A percentile compares a stretch with the other conserved stretches of the same genome.
Evolutionary conservation across 2,329 filamentous ascomycete species (phyloP).

Genomic region (Cladobotryum protrusum): DNA sequence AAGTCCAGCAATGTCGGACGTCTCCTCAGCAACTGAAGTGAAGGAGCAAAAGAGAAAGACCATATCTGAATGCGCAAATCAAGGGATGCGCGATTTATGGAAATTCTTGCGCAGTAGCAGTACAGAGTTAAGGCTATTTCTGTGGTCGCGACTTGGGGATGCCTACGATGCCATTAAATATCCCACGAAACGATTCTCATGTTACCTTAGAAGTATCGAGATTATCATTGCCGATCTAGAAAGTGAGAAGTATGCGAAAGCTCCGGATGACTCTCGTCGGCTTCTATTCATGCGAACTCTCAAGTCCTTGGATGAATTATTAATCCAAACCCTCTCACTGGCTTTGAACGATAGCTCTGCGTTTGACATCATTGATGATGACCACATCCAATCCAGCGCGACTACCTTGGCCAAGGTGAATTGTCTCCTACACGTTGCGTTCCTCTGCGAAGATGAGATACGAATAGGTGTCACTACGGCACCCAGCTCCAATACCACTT

Average conservation of each 20-base stretch:
- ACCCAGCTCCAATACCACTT: conserved; percentile 51
- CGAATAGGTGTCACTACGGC: conserved; percentile 64
- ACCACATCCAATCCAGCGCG: conserved; percentile 68
- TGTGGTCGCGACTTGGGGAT: conserved; percentile 87
- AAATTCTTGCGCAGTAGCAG: conserved; percentile 78
- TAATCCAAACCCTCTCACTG: conserved; percentile 64
- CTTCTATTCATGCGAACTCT: conserved; percentile 68
- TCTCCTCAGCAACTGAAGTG: conserved; percentile 7
- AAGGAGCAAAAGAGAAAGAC: conserved; percentile 23
- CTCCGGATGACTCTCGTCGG: conserved; percentile 58
- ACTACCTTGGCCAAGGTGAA: conserved; percentile 64
- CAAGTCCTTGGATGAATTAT: conserved; percentile 70
- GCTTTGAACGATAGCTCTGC: conserved; percentile 60
- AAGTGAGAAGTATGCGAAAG: conserved; percentile 56
- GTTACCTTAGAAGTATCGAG: conserved; percentile 78
- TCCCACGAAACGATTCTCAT: conserved; percentile 80
- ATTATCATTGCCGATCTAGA: conserved; percentile 62
- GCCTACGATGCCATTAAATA: conserved; percentile 85
- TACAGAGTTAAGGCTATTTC: conserved; percentile 73
- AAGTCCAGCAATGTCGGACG: conserved; percentile 12
- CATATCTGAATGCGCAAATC: conserved; percentile 46
- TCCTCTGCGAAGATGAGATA: conserved; percentile 80
- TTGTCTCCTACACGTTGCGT: conserved; percentile 70
- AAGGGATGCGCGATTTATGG: conserved; percentile 68
- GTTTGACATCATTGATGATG: conserved; percentile 79